Evolutionary conservation across 2,329 filamentous ascomycete species (phyloP).

Genomic region (Capronia coronata): DNA sequence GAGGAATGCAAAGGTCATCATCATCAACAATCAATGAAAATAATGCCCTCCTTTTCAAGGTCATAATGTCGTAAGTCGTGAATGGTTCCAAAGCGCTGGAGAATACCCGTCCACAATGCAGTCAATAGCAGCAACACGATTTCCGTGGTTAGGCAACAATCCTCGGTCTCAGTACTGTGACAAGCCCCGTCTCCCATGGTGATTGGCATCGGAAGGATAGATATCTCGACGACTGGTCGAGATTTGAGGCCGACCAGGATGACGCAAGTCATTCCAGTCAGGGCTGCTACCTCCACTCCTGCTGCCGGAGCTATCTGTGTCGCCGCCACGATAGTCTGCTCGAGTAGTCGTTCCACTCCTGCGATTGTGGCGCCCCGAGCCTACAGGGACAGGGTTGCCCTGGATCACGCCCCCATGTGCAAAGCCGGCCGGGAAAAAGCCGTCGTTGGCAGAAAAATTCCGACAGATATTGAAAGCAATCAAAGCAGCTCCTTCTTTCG

Average conservation of each 20-base stretch:
- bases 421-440: constrained; percentile 63
- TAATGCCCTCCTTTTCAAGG: constrained; percentile 1
- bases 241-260: constrained; percentile 9
- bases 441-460: constrained; percentile 94
- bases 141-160: background rate
- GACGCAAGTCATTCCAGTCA: constrained; percentile 23
- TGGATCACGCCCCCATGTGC: constrained; percentile 52
- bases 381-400: constrained; percentile 59
- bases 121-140: background rate
- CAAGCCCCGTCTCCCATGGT: constrained; percentile 8
- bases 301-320: constrained; percentile 24
- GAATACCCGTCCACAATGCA: background rate
- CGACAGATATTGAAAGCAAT: constrained; percentile 96
- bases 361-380: constrained; percentile 47
- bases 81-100: background rate
- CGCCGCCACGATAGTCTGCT: constrained; percentile 35
- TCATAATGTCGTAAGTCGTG: constrained; percentile 12
- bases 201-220: constrained; percentile 14
- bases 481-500: constrained; percentile 89
- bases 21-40: constrained; percentile 15
- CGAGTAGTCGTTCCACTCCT: constrained; percentile 49
- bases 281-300: constrained; percentile 25
- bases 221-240: constrained; percentile 14
- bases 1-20: constrained; percentile 13
- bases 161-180: constrained; percentile 14